A percentile compares a stretch with the other conserved stretches of the same genome.
phyloP scores from a whole-genome alignment of 257 asterid genomes.

The Haberlea rhodopensis region DNA sequence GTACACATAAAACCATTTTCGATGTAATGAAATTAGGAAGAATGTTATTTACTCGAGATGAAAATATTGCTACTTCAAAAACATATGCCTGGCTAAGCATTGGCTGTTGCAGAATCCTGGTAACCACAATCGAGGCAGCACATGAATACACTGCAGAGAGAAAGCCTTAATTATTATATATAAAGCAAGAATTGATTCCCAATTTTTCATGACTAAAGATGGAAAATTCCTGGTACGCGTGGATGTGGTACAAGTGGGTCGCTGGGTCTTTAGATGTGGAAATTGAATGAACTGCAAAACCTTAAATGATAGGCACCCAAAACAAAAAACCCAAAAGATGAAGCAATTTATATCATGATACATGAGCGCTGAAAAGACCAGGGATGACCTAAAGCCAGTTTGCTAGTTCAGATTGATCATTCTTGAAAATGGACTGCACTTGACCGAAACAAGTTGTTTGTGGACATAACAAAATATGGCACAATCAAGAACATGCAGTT shows the following conservation, averaged over 20 bases:
- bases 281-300: too few relatives aligned
- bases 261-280: too few relatives aligned
- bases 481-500: too few relatives aligned
- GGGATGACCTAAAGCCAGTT: neutral
- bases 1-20: too few relatives aligned
- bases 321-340: too few relatives aligned
- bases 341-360: neutral
- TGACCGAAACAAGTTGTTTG: too few relatives aligned
- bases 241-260: too few relatives aligned
- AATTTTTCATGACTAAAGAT: neutral
- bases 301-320: too few relatives aligned
- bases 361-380: neutral
- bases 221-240: neutral
- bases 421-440: too few relatives aligned
- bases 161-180: slow-evolving; percentile 7
- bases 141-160: slow-evolving; percentile 39
- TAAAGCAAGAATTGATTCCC: neutral
- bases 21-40: neutral
- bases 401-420: neutral
- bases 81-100: neutral
- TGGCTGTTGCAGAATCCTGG: slow-evolving; percentile 22
- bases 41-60: neutral
- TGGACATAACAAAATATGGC: too few relatives aligned
- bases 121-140: slow-evolving; percentile 19
- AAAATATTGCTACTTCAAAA: neutral